These are phyloP conservation scores for Trichoderma erinaceum DNA, from an alignment of 495 filamentous ascomycete species.

Conservation along the genomic window DNA sequence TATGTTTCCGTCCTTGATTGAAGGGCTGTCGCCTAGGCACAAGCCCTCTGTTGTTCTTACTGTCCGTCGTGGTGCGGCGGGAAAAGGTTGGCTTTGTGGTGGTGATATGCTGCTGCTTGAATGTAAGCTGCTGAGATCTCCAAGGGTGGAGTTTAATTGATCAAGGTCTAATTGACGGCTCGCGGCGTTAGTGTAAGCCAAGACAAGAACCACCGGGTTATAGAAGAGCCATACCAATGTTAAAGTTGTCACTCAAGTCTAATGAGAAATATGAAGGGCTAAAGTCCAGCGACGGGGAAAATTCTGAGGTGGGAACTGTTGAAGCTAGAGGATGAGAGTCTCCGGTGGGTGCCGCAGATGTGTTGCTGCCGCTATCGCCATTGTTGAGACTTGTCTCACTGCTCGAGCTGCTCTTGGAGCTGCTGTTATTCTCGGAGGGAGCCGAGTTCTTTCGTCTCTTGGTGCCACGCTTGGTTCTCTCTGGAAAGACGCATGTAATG, in stretches of 20 bases:
- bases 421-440: neutral
- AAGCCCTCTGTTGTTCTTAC: neutral
- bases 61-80: neutral
- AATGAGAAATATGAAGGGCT: neutral
- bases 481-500: conserved; percentile 1
- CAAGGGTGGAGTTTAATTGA: neutral
- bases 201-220: neutral
- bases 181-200: neutral
- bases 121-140: neutral
- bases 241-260: neutral
- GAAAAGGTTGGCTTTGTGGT: neutral
- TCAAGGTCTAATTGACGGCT: neutral
- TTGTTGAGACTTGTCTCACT: neutral
- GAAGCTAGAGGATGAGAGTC: neutral
- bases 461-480: conserved; percentile 1
- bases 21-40: neutral
- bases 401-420: neutral
- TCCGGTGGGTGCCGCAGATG: neutral
- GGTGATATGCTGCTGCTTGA: conserved; percentile 5
- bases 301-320: neutral
- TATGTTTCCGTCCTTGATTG: neutral
- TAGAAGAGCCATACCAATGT: neutral
- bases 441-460: conserved; percentile 1
- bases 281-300: neutral
- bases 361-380: neutral